Conservation (phyloP, 192 early-diverging fungal species). For the Linnemannia schmuckeri region DNA sequence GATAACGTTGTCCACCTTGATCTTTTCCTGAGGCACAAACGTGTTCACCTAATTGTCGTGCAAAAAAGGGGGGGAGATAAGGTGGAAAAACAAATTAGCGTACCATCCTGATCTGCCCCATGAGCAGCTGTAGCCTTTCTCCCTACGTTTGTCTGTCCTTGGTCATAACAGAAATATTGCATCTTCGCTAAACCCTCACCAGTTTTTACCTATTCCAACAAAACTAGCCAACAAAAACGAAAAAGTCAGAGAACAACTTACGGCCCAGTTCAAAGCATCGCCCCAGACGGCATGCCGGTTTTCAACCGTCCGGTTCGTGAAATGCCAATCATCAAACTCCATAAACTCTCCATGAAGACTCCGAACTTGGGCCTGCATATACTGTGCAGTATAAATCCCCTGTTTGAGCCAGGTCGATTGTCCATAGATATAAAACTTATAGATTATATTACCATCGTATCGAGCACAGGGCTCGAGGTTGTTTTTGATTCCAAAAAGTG, state of each 20-base stretch:
- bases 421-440: conserved; percentile 61
- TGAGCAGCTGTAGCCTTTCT: too few relatives aligned
- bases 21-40: conserved; percentile 33
- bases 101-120: neutral
- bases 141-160: neutral
- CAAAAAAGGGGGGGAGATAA: neutral
- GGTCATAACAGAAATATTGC: neutral
- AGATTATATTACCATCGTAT: conserved; percentile 56
- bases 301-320: conserved; percentile 31
- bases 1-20: conserved; percentile 47
- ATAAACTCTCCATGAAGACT: conserved; percentile 62
- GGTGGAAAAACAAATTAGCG: neutral
- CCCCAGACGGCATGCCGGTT: conserved; percentile 38
- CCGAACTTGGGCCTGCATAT: conserved; percentile 39
- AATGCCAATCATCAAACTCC: conserved; percentile 63
- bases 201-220: neutral
- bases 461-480: conserved; percentile 65
- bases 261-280: conserved; percentile 49
- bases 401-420: conserved; percentile 28
- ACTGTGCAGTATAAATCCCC: conserved; percentile 28
- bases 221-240: neutral
- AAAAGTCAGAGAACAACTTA: conserved; percentile 3
- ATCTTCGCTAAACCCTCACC: neutral
- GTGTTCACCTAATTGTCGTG: conserved; percentile 30
- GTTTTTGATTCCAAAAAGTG: conserved; percentile 66